Evolutionary conservation across 2,329 filamentous ascomycete species (phyloP).

Genomic region (Xylaria sp.): DNA sequence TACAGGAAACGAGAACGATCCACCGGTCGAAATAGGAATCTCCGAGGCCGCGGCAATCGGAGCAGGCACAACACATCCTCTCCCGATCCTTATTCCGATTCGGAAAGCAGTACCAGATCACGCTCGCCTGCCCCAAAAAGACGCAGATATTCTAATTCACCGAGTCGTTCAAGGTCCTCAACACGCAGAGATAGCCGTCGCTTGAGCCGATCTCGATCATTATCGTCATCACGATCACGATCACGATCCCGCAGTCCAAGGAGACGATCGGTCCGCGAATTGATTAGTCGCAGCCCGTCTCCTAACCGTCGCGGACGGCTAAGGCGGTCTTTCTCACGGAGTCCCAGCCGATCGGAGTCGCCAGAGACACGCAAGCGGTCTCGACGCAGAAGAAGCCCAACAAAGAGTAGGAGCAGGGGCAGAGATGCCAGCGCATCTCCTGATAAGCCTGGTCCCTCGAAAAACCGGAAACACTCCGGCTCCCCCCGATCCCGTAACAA

Average conservation of each 20-base stretch:
- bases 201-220: constrained; percentile 52
- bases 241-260: constrained; percentile 50
- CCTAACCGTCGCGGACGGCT: constrained; percentile 50
- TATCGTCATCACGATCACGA: constrained; percentile 53
- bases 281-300: constrained; percentile 52
- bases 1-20: constrained; percentile 49
- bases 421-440: constrained; percentile 42
- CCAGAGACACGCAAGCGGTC: constrained; percentile 39
- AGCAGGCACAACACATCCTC: constrained; percentile 49
- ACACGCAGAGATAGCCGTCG: constrained; percentile 54
- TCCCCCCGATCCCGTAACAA: constrained; percentile 59
- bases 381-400: constrained; percentile 40
- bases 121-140: constrained; percentile 60
- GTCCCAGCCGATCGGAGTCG: constrained; percentile 45
- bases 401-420: constrained; percentile 37
- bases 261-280: constrained; percentile 49
- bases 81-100: constrained; percentile 41
- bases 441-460: constrained; percentile 48
- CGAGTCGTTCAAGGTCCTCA: constrained; percentile 57
- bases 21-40: constrained; percentile 42
- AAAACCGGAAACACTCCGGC: constrained; percentile 62
- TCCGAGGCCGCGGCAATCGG: constrained; percentile 42
- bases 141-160: constrained; percentile 60
- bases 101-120: constrained; percentile 44
- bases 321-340: constrained; percentile 51